Percentiles rank a stretch among this genome's conserved stretches.
These are phyloP conservation scores for Daldinia sp. DNA, from an alignment of 2,329 filamentous ascomycete genomes.

Conservation along the genomic window DNA sequence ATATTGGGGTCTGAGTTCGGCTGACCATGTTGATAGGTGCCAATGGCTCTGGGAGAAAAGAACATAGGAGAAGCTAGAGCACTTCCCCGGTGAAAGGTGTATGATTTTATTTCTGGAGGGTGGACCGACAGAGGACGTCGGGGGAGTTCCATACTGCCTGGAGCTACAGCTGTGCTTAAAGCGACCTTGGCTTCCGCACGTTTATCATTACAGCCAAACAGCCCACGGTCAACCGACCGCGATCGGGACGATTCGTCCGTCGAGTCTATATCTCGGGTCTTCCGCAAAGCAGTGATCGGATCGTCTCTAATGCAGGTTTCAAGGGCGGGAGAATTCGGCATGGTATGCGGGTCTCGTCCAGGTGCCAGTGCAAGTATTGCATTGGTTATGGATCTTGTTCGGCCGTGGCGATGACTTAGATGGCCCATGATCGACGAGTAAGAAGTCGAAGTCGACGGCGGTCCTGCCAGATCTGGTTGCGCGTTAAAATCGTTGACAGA, in stretches of 20 bases:
- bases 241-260: conserved; percentile 61
- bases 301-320: conserved; percentile 48
- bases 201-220: conserved; percentile 68
- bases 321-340: conserved; percentile 50
- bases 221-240: conserved; percentile 69
- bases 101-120: conserved; percentile 52
- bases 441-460: conserved; percentile 45
- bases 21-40: conserved; percentile 54
- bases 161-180: conserved; percentile 67
- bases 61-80: conserved; percentile 50
- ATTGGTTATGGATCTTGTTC: conserved; percentile 55
- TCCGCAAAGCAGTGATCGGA: conserved; percentile 55
- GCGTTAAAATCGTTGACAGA: conserved; percentile 49
- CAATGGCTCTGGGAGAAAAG: conserved; percentile 50
- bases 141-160: conserved; percentile 65
- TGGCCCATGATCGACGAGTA: conserved; percentile 43
- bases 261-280: conserved; percentile 51
- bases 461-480: conserved; percentile 47
- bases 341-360: conserved; percentile 47
- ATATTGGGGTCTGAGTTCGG: conserved; percentile 57
- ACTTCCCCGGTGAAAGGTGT: conserved; percentile 37
- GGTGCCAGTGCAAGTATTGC: conserved; percentile 55
- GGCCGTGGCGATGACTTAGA: conserved; percentile 53
- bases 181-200: conserved; percentile 71
- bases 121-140: conserved; percentile 57